Conservation (phyloP, 768 basidiomycete species). For the Serendipita sp. region DNA sequence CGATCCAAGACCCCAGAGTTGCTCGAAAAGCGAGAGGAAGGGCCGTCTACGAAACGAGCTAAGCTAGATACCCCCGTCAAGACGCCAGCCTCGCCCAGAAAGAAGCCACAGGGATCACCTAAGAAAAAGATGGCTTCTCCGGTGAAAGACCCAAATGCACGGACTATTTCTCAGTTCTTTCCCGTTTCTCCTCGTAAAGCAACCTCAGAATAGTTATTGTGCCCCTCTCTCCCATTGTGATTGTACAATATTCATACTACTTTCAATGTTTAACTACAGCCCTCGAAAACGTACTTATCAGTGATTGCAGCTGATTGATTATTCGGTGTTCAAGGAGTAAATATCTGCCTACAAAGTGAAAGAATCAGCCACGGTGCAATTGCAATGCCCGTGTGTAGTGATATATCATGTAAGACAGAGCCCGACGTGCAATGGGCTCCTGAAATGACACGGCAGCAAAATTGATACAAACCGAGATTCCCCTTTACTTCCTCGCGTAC, state of each 20-base stretch:
- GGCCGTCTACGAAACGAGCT: not conserved
- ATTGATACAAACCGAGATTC: not conserved
- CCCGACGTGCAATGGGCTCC: slow-evolving; percentile 4
- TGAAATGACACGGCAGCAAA: not conserved
- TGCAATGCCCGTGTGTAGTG: too few species aligned
- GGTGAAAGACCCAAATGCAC: not conserved
- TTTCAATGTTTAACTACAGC: too few species aligned
- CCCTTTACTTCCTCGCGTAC: slow-evolving; percentile 49
- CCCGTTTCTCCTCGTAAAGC: not conserved
- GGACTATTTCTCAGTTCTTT: not conserved
- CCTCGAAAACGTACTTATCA: too few species aligned
- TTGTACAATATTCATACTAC: too few species aligned
- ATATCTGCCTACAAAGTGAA: too few species aligned
- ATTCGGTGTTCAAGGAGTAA: too few species aligned
- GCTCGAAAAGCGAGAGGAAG: not conserved
- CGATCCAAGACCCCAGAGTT: not conserved
- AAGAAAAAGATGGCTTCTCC: not conserved
- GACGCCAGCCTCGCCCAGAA: not conserved
- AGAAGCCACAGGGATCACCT: not conserved
- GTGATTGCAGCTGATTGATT: too few species aligned
- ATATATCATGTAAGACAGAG: not conserved
- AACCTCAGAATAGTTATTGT: too few species aligned
- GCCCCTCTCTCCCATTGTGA: too few species aligned
- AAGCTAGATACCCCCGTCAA: not conserved
- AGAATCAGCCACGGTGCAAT: too few species aligned